A percentile compares a stretch with the other conserved stretches of the same genome.
Evolutionary conservation across 257 asterid genomes (phyloP).

Genomic region (Sherardia arvensis): DNA sequence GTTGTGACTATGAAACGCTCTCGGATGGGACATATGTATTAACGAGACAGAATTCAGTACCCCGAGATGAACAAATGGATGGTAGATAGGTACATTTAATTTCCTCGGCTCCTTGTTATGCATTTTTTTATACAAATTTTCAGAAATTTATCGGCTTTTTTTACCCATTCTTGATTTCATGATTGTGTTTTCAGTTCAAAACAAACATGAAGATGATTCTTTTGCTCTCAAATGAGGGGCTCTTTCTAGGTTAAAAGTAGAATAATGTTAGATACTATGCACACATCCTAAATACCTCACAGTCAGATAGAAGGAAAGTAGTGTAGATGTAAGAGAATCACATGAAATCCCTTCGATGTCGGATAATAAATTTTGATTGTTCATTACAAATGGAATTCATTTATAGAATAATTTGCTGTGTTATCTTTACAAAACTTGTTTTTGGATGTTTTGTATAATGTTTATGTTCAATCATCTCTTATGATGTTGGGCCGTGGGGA

Average conservation of each 20-base stretch:
- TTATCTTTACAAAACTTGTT: no score
- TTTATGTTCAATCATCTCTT: constrained; percentile 18
- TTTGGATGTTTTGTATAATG: no score
- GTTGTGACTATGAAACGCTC: constrained; percentile 36
- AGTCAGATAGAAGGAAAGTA: not conserved
- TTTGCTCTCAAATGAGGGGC: no score
- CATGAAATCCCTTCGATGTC: not conserved
- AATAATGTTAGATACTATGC: not conserved
- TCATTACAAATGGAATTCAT: not conserved
- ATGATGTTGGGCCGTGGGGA: constrained; percentile 2
- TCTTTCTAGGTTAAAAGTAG: no score
- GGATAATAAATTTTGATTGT: no score
- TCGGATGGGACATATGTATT: constrained; percentile 46
- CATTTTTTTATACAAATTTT: no score
- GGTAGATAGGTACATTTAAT: constrained; percentile 27
- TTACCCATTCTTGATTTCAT: no score
- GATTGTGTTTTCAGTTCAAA: no score
- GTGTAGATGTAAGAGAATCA: not conserved
- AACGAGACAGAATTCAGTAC: constrained; percentile 58
- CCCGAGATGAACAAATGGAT: constrained; percentile 27
- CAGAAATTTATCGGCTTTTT: no score
- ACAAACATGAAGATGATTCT: no score
- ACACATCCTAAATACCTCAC: constrained; percentile 2
- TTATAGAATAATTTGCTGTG: no score
- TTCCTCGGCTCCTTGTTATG: constrained; percentile 6